A percentile compares a stretch with the other conserved stretches of the same genome.
Evolutionary conservation across 352 stramenopile species (phyloP).

Genomic region (Aphanomyces stellatus): DNA sequence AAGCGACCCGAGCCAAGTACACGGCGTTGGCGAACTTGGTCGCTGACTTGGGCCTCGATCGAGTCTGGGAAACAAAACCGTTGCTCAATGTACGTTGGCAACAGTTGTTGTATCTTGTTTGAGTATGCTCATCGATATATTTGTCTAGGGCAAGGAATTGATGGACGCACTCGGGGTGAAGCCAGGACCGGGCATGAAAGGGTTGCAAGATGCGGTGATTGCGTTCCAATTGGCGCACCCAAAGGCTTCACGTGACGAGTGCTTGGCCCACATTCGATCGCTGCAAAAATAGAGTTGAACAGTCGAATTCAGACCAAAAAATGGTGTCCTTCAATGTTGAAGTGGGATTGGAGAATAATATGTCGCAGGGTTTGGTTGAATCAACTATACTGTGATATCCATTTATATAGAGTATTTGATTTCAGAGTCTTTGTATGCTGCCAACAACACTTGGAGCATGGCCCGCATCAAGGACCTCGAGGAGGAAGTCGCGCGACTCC

Average conservation of each 20-base stretch:
- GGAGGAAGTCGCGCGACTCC: conserved; percentile 8
- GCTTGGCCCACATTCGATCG: conserved; percentile 33
- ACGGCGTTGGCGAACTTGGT: conserved; percentile 30
- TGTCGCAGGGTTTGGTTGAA: too few relatives aligned
- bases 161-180: conserved; percentile 49
- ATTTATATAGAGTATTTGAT: too few relatives aligned
- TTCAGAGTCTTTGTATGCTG: background rate
- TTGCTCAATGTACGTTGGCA: conserved; percentile 50
- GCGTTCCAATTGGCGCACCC: conserved; percentile 53
- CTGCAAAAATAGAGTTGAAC: background rate
- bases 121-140: background rate
- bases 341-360: too few relatives aligned
- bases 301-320: background rate
- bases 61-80: conserved; percentile 55
- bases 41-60: conserved; percentile 25
- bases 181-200: conserved; percentile 50
- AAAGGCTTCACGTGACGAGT: conserved; percentile 43
- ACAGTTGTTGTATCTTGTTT: background rate
- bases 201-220: conserved; percentile 44
- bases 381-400: too few relatives aligned
- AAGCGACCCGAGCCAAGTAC: conserved; percentile 26
- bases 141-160: conserved; percentile 50
- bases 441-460: background rate
- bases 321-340: background rate
- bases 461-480: background rate